These are phyloP conservation scores for Penicillium robsamsonii DNA, from an alignment of 495 filamentous ascomycete species.

Conservation along the genomic window DNA sequence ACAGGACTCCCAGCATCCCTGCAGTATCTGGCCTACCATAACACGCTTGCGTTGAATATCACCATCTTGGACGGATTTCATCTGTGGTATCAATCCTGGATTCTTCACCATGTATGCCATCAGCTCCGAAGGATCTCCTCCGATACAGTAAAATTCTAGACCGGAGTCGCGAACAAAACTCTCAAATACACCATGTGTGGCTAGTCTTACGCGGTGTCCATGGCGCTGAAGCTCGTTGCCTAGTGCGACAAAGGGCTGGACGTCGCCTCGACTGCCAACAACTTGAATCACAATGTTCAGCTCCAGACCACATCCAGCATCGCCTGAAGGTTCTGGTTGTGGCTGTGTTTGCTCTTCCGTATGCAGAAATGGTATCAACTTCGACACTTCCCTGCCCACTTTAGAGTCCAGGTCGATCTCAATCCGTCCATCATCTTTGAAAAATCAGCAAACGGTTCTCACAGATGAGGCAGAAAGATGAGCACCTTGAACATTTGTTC, in stretches of 20 bases:
- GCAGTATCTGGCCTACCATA: conserved; percentile 52
- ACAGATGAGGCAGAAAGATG: neutral
- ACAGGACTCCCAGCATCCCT: conserved; percentile 61
- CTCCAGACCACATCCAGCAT: neutral
- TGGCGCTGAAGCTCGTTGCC: conserved; percentile 43
- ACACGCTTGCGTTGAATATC: conserved; percentile 40
- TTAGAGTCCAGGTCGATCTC: conserved; percentile 16
- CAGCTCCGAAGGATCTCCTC: conserved; percentile 56
- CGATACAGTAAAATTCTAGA: conserved; percentile 59
- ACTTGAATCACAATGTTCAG: conserved; percentile 52
- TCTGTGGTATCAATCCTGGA: conserved; percentile 44
- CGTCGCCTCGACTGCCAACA: conserved; percentile 51
- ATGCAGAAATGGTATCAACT: conserved; percentile 8
- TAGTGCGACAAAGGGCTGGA: conserved; percentile 52
- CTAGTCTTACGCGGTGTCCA: conserved; percentile 55
- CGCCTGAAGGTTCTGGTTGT: neutral
- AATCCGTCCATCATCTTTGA: conserved; percentile 13
- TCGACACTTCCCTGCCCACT: conserved; percentile 6
- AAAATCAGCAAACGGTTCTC: neutral
- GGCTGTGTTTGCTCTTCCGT: neutral
- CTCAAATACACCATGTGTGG: conserved; percentile 58
- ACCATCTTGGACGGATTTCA: conserved; percentile 38
- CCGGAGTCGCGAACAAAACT: conserved; percentile 52
- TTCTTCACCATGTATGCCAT: conserved; percentile 59
- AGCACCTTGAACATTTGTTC: conserved; percentile 3